These are phyloP conservation scores for Amesomyces nigricolor DNA, from an alignment of 2,329 filamentous ascomycete genomes.

Conservation along the genomic window DNA sequence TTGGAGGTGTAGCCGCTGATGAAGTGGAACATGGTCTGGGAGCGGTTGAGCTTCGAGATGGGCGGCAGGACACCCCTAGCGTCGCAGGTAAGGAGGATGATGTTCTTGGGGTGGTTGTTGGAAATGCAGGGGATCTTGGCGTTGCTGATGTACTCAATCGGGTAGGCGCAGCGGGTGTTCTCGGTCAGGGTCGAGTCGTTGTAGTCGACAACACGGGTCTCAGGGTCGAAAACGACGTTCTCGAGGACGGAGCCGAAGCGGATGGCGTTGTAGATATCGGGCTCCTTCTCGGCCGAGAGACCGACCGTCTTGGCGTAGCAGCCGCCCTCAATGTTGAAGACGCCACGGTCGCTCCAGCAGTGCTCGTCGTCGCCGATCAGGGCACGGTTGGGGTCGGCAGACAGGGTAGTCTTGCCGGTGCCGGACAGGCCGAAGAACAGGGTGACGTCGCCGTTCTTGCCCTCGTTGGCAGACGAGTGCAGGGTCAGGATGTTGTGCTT, in stretches of 20 bases:
- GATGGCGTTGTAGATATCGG: conserved; percentile 95
- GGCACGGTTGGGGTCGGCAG: conserved; percentile 91
- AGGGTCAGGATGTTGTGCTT: conserved; percentile 99
- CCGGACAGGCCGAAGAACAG: conserved; percentile 99
- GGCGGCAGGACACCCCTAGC: conserved; percentile 94
- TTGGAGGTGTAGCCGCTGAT: conserved; percentile 99
- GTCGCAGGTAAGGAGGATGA: conserved; percentile 96
- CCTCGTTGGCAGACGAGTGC: conserved; percentile 98
- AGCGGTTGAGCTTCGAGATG: conserved; percentile 90
- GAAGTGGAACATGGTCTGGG: conserved; percentile 99
- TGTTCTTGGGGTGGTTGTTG: conserved; percentile 85
- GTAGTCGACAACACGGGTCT: conserved; percentile 87
- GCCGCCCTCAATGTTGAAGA: conserved; percentile 99
- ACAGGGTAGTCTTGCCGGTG: conserved; percentile 97
- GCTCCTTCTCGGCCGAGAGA: conserved; percentile 96
- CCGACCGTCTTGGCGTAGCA: conserved; percentile 99
- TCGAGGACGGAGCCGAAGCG: conserved; percentile 95
- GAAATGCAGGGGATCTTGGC: conserved; percentile 97
- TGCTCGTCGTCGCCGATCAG: conserved; percentile 99
- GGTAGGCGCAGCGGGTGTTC: conserved; percentile 97
- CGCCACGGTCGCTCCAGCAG: conserved; percentile 94
- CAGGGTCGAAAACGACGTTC: conserved; percentile 96
- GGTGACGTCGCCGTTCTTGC: conserved; percentile 87
- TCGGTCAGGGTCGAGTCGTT: conserved; percentile 92
- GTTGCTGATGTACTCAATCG: conserved; percentile 98